Evolutionary conservation across 306 rosid genomes (phyloP), one percentile per base, ranked within the genome.

Genomic region (Quercus gilva): DNA sequence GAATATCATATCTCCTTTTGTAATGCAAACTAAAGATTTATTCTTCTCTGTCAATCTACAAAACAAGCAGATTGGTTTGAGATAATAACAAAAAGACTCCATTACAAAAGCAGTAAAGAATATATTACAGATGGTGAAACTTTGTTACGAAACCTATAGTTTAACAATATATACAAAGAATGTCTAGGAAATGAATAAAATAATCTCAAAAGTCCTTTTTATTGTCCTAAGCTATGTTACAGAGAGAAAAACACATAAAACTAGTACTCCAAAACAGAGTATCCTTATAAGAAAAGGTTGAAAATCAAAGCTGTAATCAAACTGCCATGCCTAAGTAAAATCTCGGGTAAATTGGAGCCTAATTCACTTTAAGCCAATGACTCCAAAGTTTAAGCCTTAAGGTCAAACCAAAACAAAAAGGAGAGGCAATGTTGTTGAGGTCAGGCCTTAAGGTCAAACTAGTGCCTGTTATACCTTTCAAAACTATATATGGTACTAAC

Each of bases 291-390:
- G 79, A 71, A 71, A 70, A 82, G 80, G 49, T 74, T 76, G 68
- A 79, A 77, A 75, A 21, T 45, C 10, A 74, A 61, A 84, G 77
- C 79, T 73, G 58, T 58, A 76, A 55, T 56, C 58, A 28, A 82
- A 76, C 51, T 57, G 73, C 81, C 70, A 7, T 2, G 33, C 18
- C 31, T 28, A 59, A 59, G 25, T 59, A 59, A 10, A 49, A 49
- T 49, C 53, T 49, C 15, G 5, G 53, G 53, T 11, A 23, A 11
- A 25, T 59, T 21, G 67, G 18, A 23, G 25, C 1, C 33, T 26
- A 31, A n/a, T 25, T 25, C 5, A 19, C 25, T 61, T 10, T 7
- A 59, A 23, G 28, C 33, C 19, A 59, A 49, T 49, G 5, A 28
- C 37, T 28, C 13, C 45, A 17, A 33, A 67, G 10, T 19, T 33